Percentiles rank a stretch among this genome's conserved stretches.
phyloP scores from a whole-genome alignment of 257 asterid species.

The Cruciata laevipes region DNA sequence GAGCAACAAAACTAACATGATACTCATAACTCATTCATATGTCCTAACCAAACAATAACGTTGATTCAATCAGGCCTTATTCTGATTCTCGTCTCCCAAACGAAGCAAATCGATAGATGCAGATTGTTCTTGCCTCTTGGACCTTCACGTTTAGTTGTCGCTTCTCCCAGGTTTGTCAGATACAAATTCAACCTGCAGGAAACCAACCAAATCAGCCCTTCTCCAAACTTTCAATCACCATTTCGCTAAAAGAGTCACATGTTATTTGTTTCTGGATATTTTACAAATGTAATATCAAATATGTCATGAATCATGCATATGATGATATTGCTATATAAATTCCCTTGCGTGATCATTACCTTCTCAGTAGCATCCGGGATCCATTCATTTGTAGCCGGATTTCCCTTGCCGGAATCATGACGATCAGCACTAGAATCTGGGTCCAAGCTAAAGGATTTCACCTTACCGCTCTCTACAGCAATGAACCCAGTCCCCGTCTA shows the following conservation, averaged over 20 bases:
- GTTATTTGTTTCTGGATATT: no score
- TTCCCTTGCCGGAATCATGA: constrained; percentile 61
- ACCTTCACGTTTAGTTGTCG: constrained; percentile 8
- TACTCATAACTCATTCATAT: background rate
- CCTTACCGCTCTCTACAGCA: constrained; percentile 35
- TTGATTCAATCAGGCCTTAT: background rate
- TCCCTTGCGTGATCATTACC: constrained; percentile 23
- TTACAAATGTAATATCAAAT: no score
- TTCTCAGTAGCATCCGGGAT: constrained; percentile 44
- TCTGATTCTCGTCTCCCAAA: background rate
- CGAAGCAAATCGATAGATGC: background rate
- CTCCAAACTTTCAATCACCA: background rate
- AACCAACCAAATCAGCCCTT: background rate
- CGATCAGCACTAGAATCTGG: constrained; percentile 39
- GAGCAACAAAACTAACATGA: background rate
- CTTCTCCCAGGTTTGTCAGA: constrained; percentile 52
- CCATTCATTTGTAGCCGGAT: constrained; percentile 99
- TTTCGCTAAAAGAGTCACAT: background rate
- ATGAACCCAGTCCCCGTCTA: constrained; percentile 97
- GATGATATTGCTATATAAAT: no score
- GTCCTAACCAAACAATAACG: background rate
- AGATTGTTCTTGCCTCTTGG: no score
- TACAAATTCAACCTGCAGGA: constrained; percentile 30
- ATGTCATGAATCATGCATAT: no score
- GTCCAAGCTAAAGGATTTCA: constrained; percentile 33